Percentiles rank a stretch among this genome's conserved stretches.
Conservation (phyloP, 768 basidiomycete species). For the Macrolepiota fuliginosa region DNA sequence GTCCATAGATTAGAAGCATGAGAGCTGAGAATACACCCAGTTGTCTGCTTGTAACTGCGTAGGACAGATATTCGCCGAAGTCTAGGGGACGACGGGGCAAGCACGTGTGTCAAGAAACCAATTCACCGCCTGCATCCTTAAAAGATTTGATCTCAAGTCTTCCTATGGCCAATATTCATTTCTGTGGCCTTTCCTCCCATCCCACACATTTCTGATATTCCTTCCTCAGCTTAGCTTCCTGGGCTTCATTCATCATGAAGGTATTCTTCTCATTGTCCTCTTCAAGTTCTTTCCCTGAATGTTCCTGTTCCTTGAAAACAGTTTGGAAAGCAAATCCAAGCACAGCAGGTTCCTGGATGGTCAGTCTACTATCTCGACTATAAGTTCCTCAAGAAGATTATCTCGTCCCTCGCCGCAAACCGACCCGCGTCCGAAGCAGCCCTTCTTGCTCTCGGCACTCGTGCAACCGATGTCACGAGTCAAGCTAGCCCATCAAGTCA, state of each 20-base stretch:
- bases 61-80: not conserved
- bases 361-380: conserved; percentile 95
- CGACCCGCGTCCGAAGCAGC: conserved; percentile 90
- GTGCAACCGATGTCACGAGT: conserved; percentile 51
- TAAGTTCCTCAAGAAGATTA: conserved; percentile 98
- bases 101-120: conserved; percentile 15
- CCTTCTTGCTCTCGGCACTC: conserved; percentile 77
- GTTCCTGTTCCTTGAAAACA: conserved; percentile 29
- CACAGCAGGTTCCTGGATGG: conserved; percentile 97
- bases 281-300: not conserved
- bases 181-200: not conserved
- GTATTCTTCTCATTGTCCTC: conserved; percentile 19
- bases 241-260: conserved; percentile 28
- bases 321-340: conserved; percentile 98
- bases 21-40: not conserved
- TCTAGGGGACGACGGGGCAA: not conserved
- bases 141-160: conserved; percentile 1
- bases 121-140: not conserved
- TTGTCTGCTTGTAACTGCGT: not conserved
- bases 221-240: not conserved
- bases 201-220: not conserved
- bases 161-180: conserved; percentile 1
- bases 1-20: not conserved
- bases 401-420: conserved; percentile 89
- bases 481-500: conserved; percentile 27